A percentile compares a stretch with the other conserved stretches of the same genome.
These are phyloP conservation scores for Scutellaria minor DNA, from an alignment of 257 asterid genomes.

Conservation along the genomic window DNA sequence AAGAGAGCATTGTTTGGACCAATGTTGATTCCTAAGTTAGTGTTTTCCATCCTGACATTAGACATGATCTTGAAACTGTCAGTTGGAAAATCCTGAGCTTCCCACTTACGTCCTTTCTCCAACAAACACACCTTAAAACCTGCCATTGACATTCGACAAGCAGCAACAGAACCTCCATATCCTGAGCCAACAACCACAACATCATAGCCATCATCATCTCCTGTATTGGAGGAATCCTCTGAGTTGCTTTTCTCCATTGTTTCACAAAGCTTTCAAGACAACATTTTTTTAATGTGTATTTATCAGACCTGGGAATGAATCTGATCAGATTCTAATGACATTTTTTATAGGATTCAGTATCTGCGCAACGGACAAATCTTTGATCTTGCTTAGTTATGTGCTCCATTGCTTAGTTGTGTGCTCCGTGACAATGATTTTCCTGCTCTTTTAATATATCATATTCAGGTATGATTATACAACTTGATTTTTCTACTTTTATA, in stretches of 20 bases:
- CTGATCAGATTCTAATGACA: neutral
- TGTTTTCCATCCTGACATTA: constrained; percentile 43
- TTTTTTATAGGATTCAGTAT: constrained; percentile 17
- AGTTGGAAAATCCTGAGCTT: constrained; percentile 57
- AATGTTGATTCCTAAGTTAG: constrained; percentile 38
- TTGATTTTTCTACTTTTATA: constrained; percentile 12
- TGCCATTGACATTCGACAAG: constrained; percentile 58
- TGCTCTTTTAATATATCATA: neutral
- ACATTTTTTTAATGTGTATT: neutral
- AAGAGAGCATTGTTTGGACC: constrained; percentile 57
- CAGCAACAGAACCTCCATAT: constrained; percentile 69
- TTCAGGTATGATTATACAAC: no score
- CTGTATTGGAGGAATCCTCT: constrained; percentile 26
- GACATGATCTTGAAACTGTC: constrained; percentile 40
- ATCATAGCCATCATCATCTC: constrained; percentile 44
- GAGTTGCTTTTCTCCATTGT: constrained; percentile 36
- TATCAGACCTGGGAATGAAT: neutral
- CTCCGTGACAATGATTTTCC: constrained; percentile 34
- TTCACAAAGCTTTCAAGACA: neutral
- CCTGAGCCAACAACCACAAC: constrained; percentile 66
- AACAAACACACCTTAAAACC: constrained; percentile 60
- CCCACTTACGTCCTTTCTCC: constrained; percentile 63
- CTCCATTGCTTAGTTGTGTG: constrained; percentile 35
- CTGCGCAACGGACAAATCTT: neutral
- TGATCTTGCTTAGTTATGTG: constrained; percentile 26